These are phyloP conservation scores for Coleophoma crateriformis DNA, from an alignment of 2,329 filamentous ascomycete genomes.

Conservation along the genomic window DNA sequence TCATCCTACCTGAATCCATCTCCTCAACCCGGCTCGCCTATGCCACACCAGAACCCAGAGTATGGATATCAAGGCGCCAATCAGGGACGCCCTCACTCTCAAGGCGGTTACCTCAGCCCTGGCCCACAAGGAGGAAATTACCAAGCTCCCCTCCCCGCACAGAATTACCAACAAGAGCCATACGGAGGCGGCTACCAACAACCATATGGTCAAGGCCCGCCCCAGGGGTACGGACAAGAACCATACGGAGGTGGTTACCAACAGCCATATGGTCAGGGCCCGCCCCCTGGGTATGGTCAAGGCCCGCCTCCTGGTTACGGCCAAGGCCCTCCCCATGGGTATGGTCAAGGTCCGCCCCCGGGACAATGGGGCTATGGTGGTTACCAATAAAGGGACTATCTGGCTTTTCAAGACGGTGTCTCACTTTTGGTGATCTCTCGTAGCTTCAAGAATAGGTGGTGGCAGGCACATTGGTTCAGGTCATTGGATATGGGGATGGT, in stretches of 20 bases:
- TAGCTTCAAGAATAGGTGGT: no score
- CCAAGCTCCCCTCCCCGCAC: slow-evolving; percentile 9
- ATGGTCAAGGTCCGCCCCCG: slow-evolving; percentile 3
- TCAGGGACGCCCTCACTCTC: slow-evolving; percentile 13
- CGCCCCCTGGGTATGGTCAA: slow-evolving; percentile 1
- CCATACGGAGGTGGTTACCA: slow-evolving; percentile 2
- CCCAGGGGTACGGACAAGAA: neutral
- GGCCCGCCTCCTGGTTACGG: slow-evolving; percentile 2
- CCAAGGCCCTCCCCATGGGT: slow-evolving; percentile 4
- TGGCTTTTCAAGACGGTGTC: no score
- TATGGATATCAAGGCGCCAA: slow-evolving; percentile 20
- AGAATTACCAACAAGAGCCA: slow-evolving; percentile 8
- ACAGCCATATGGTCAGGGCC: slow-evolving; percentile 3
- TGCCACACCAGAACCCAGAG: slow-evolving; percentile 12
- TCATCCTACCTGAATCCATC: slow-evolving; percentile 13
- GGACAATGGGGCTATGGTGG: slow-evolving; percentile 2
- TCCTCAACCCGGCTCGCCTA: slow-evolving; percentile 17
- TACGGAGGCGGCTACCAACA: slow-evolving; percentile 1
- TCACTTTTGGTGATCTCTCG: no score
- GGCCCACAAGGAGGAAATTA: slow-evolving; percentile 12
- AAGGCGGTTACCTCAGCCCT: slow-evolving; percentile 17
- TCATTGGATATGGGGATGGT: no score
- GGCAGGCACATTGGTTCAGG: no score
- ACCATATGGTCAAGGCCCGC: slow-evolving; percentile 2
- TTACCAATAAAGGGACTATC: no score